Percentiles rank a stretch among this genome's conserved stretches.
Conservation (phyloP, 768 basidiomycete species). For the Serpula lacrymans region DNA sequence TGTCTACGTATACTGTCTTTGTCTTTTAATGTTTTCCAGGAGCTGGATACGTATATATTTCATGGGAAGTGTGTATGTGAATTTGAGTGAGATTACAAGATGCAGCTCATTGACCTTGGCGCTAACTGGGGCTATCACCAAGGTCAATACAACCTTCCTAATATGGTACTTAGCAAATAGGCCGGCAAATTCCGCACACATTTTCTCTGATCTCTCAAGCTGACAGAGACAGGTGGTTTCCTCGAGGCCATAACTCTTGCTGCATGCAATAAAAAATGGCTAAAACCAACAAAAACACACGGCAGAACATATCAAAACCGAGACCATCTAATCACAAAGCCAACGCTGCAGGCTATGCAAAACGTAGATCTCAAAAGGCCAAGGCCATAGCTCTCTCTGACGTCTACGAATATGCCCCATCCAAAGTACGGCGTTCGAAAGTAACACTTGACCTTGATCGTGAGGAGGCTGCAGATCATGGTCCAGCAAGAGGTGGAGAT, state of each 20-base stretch:
- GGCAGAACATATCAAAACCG: conserved; percentile 13
- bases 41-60: not conserved
- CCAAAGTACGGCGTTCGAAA: conserved; percentile 47
- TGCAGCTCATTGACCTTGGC: no score
- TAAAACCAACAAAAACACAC: no score
- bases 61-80: no score
- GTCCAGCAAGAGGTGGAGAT: conserved; percentile 7
- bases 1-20: conserved; percentile 9
- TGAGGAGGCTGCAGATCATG: conserved; percentile 42
- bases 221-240: no score
- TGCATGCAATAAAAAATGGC: no score
- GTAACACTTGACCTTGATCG: conserved; percentile 52
- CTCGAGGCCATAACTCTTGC: no score
- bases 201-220: conserved; percentile 8
- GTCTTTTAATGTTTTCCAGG: not conserved
- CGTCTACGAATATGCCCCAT: conserved; percentile 62
- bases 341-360: conserved; percentile 49
- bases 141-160: conserved; percentile 24
- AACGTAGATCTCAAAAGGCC: conserved; percentile 45
- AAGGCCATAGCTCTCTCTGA: conserved; percentile 38
- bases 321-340: conserved; percentile 15
- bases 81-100: no score
- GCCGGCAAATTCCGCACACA: conserved; percentile 9
- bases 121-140: no score
- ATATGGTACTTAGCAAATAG: conserved; percentile 12